These are phyloP conservation scores for Phyllosticta capitalensis DNA, from an alignment of 2,329 filamentous ascomycete species.

Conservation along the genomic window DNA sequence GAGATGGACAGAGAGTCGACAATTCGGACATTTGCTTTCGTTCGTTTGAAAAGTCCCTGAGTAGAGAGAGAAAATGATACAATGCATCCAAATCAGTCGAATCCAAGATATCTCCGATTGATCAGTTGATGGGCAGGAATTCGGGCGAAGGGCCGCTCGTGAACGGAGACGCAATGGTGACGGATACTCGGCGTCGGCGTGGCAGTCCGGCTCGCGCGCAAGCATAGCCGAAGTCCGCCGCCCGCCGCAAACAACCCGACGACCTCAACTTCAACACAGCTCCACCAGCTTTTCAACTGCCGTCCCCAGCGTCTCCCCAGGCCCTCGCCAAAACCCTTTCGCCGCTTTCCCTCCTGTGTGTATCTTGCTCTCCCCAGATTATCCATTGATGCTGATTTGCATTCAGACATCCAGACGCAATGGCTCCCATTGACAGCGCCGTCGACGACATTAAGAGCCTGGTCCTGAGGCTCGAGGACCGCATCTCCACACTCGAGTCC, in stretches of 20 bases:
- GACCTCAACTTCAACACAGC: not conserved
- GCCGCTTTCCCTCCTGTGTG: not conserved
- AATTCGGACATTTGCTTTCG: not conserved
- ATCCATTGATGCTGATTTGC: not conserved
- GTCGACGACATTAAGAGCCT: slow-evolving; percentile 78
- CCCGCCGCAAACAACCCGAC: not conserved
- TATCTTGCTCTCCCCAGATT: not conserved
- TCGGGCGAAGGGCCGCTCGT: not conserved
- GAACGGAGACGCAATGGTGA: not conserved
- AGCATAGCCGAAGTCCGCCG: not conserved
- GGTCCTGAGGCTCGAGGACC: slow-evolving; percentile 72
- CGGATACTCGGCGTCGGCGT: not conserved
- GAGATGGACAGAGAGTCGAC: not conserved
- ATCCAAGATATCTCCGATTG: not conserved
- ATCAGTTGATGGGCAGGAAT: not conserved
- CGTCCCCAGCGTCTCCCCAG: not conserved
- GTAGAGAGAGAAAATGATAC: not conserved
- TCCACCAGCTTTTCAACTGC: not conserved
- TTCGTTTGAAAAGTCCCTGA: not conserved
- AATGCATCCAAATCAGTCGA: not conserved
- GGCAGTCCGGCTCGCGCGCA: not conserved
- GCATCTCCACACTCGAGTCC: slow-evolving; percentile 73
- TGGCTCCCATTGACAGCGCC: slow-evolving; percentile 76
- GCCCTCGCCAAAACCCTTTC: not conserved
- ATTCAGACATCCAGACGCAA: slow-evolving; percentile 35